phyloP scores from a whole-genome alignment of 345 rosid species.

The Microthlaspi erraticum region DNA sequence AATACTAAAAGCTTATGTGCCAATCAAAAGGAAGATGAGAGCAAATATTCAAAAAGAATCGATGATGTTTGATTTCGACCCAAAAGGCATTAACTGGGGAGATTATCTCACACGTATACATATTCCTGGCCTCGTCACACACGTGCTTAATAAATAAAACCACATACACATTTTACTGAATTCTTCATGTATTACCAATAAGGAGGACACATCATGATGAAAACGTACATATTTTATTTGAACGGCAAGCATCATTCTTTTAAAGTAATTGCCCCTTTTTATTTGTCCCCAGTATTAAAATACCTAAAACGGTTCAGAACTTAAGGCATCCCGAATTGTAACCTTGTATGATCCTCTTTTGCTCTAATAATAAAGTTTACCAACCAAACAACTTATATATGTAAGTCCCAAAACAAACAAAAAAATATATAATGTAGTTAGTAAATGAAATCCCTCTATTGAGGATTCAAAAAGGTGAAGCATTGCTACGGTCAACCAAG shows the following conservation, averaged over 20 bases:
- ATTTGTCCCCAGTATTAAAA: too few species aligned
- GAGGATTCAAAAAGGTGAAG: too few species aligned
- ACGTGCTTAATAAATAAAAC: constrained; percentile 54
- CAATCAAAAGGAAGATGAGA: constrained; percentile 37
- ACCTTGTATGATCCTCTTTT: too few species aligned
- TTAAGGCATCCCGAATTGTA: too few species aligned
- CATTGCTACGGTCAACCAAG: too few species aligned
- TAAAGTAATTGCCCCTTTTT: background rate
- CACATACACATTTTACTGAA: background rate
- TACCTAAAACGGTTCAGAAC: too few species aligned
- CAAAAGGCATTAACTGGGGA: constrained; percentile 63
- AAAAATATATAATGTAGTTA: too few species aligned
- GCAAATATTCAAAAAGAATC: constrained; percentile 43
- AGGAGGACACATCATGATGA: background rate
- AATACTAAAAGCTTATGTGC: constrained; percentile 57
- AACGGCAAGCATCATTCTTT: background rate
- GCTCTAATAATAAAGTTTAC: too few species aligned
- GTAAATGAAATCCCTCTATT: too few species aligned
- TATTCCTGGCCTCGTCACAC: constrained; percentile 63
- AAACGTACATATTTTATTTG: background rate
- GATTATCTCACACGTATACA: constrained; percentile 63
- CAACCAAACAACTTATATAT: too few species aligned
- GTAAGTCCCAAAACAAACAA: too few species aligned
- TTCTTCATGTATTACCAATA: background rate
- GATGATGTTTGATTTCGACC: constrained; percentile 66